Evolutionary conservation across 306 rosid species (phyloP), one percentile per base, ranked within the genome.

Genomic region (Corylus avellana): DNA sequence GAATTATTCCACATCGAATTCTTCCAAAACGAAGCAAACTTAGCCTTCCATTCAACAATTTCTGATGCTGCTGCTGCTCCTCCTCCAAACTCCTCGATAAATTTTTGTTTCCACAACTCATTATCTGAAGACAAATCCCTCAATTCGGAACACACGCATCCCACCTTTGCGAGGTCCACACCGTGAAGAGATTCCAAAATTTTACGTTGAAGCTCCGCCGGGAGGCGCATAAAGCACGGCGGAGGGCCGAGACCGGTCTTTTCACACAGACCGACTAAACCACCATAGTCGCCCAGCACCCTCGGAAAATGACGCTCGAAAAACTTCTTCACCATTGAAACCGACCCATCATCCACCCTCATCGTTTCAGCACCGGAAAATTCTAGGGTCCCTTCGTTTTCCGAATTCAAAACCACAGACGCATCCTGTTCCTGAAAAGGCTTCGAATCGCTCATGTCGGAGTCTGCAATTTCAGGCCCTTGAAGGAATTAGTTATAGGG

Each of bases 31-130:
- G 4, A 1, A 25, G 59, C 86, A 82, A 80, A 94, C 58, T 27
- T 67, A 4, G 10, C 25, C 89, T 89, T 91, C 84, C 88, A 90
- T 37, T 32, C 56, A 49, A 32, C 35, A 32, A 32, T 32, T 32
- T 32, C 35, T 32, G 35, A 32, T 32, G 35, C 35, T 32, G 35
- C 35, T 32, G 2, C 35, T 32, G 35, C 35, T 32, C 2, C 35
- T 1, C 0, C 5, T 8, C 86, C 87, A 70, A 86, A 86, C 84
- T 84, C 91, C 84, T 90, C 87, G 53, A 29, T 48, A 55, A 67
- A 79, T 86, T 92, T 94, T 80, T 70, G 64, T 86, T 76, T 87
- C 98, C 98, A 94, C 79, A 94, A 69, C 48, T 87, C 92, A 68
- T 86, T 80, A 27, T 58, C 77, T 8, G 83, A 67, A 1, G 91